These are phyloP conservation scores for Phallus indusiatus DNA, from an alignment of 768 basidiomycete genomes.

Conservation along the genomic window DNA sequence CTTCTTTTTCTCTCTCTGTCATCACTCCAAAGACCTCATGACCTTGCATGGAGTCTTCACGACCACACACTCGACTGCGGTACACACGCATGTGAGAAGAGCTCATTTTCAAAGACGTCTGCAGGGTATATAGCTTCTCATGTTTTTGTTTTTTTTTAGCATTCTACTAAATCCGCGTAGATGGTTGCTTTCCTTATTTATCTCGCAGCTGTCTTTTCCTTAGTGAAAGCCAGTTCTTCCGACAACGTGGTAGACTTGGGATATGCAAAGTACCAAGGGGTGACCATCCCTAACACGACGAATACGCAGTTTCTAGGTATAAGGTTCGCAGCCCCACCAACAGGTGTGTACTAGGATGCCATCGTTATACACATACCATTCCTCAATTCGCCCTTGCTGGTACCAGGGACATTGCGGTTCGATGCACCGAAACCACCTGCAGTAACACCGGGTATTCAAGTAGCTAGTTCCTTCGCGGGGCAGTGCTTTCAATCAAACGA, in stretches of 20 bases:
- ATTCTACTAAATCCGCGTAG: too few species aligned
- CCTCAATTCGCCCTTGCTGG: not conserved
- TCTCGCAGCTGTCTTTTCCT: too few species aligned
- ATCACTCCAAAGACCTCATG: too few species aligned
- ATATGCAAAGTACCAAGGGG: slow-evolving; percentile 36
- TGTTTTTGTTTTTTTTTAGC: too few species aligned
- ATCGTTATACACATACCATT: slow-evolving; percentile 12
- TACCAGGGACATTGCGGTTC: not conserved
- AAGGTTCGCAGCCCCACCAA: slow-evolving; percentile 41
- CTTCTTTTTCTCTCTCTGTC: too few species aligned
- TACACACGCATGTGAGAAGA: too few species aligned
- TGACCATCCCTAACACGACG: slow-evolving; percentile 23
- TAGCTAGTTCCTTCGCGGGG: not conserved
- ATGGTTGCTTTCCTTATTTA: too few species aligned
- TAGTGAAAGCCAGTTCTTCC: too few species aligned
- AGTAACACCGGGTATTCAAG: not conserved
- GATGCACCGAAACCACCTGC: not conserved
- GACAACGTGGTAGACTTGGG: slow-evolving; percentile 31
- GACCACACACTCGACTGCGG: too few species aligned
- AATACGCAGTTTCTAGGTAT: slow-evolving; percentile 32
- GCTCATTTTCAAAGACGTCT: too few species aligned
- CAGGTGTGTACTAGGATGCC: slow-evolving; percentile 27
- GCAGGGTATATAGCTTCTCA: too few species aligned
- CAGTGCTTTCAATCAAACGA: not conserved
- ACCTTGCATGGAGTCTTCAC: too few species aligned